Conservation (phyloP, 2,329 filamentous ascomycete genomes). For the Scedosporium aurantiacum region DNA sequence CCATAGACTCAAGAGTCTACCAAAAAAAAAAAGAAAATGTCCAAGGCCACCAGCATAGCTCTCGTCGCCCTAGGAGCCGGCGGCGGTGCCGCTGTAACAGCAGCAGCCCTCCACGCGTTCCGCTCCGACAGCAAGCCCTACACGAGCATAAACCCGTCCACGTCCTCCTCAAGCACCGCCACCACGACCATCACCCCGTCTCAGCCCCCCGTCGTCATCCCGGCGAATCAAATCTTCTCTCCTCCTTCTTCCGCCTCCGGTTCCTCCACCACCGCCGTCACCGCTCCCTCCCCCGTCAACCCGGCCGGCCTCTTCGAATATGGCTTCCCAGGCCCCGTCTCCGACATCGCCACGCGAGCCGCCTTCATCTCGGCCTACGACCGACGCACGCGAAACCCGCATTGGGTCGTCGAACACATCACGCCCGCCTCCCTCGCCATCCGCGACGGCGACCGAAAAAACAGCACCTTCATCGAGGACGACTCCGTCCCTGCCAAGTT, state of each 20-base stretch:
- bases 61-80: conserved; percentile 66
- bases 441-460: conserved; percentile 70
- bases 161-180: neutral
- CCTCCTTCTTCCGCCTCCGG: conserved; percentile 19
- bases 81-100: conserved; percentile 62
- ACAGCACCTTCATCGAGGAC: conserved; percentile 79
- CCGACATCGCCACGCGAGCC: conserved; percentile 66
- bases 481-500: conserved; percentile 69
- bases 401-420: conserved; percentile 95
- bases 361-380: conserved; percentile 84
- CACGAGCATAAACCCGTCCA: neutral
- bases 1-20: neutral
- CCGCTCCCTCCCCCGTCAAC: conserved; percentile 46
- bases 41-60: conserved; percentile 59
- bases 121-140: conserved; percentile 25
- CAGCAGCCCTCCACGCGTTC: conserved; percentile 51
- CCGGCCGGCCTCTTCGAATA: conserved; percentile 71
- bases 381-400: conserved; percentile 78
- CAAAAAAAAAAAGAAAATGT: conserved; percentile 41
- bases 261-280: conserved; percentile 14
- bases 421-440: conserved; percentile 70
- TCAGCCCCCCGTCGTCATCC: conserved; percentile 29
- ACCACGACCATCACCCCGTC: conserved; percentile 16
- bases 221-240: conserved; percentile 46
- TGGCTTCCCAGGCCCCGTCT: conserved; percentile 82